These are phyloP conservation scores for Vararia minispora DNA, from an alignment of 768 basidiomycete species.

Conservation along the genomic window DNA sequence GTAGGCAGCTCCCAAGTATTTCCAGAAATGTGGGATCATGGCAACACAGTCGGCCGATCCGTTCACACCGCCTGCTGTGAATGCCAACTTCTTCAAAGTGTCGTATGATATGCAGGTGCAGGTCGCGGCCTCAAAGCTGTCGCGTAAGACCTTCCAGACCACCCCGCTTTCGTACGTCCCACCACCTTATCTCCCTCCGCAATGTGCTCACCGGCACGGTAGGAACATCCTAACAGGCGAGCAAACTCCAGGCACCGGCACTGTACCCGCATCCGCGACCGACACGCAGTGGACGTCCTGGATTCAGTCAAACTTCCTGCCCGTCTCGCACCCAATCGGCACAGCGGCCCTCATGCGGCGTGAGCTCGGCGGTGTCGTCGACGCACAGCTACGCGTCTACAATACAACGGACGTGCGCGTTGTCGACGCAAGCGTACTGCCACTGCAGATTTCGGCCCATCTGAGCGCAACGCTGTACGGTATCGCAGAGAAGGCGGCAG, in stretches of 20 bases:
- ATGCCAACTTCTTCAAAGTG: constrained; percentile 39
- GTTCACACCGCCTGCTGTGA: constrained; percentile 34
- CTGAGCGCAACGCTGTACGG: constrained; percentile 11
- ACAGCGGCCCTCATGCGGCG: constrained; percentile 16
- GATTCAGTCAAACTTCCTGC: no score
- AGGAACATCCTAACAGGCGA: no score
- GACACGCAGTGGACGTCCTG: no score
- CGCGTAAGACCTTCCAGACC: no score
- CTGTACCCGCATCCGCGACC: no score
- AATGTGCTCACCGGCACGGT: no score
- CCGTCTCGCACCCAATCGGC: constrained; percentile 12
- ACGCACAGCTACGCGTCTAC: constrained; percentile 12
- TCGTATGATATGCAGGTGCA: constrained; percentile 40
- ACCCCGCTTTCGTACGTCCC: no score
- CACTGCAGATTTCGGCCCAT: constrained; percentile 14
- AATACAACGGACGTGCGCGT: constrained; percentile 15
- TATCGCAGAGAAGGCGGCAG: no score
- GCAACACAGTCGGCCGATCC: constrained; percentile 31
- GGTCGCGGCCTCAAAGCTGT: no score
- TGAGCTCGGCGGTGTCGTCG: constrained; percentile 16
- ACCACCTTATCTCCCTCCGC: no score
- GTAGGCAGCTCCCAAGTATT: constrained; percentile 17
- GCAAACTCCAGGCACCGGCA: no score
- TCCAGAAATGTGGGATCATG: not conserved
- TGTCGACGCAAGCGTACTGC: constrained; percentile 15